Conservation (phyloP, 352 stramenopile species). For the Detonula confervacea region DNA sequence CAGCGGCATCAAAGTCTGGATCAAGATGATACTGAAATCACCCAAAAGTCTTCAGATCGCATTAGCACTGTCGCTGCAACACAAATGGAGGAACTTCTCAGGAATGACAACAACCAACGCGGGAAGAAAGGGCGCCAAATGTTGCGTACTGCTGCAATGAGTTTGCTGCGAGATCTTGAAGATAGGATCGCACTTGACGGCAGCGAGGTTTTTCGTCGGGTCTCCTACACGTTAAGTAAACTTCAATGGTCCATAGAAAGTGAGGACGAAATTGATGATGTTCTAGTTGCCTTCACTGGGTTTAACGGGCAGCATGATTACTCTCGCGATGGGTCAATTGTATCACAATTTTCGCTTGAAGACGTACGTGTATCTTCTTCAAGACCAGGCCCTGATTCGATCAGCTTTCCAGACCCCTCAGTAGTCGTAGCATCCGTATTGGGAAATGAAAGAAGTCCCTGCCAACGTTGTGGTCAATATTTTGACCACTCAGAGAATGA, state of each 20-base stretch:
- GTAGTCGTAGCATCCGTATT: conserved; percentile 53
- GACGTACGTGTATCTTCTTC: conserved; percentile 56
- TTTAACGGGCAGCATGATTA: conserved; percentile 67
- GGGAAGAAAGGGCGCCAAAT: conserved; percentile 51
- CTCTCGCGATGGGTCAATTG: conserved; percentile 48
- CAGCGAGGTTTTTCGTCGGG: conserved; percentile 42
- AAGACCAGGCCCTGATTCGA: conserved; percentile 60
- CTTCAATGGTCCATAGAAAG: conserved; percentile 61
- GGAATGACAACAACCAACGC: conserved; percentile 23
- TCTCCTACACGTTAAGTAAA: conserved; percentile 58
- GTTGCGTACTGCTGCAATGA: conserved; percentile 49
- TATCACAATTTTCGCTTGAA: conserved; percentile 60
- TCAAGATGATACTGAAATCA: conserved; percentile 13
- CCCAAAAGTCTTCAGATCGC: conserved; percentile 2
- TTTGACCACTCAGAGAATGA: conserved; percentile 66
- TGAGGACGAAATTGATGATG: conserved; percentile 59
- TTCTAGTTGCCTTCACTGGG: conserved; percentile 64
- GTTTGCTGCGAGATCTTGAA: conserved; percentile 56
- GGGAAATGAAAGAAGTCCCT: conserved; percentile 60
- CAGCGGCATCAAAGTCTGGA: conserved; percentile 34
- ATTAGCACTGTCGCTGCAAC: conserved; percentile 46
- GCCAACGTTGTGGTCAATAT: conserved; percentile 48
- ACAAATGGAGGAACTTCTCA: conserved; percentile 57
- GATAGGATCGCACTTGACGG: conserved; percentile 45
- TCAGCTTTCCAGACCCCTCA: conserved; percentile 61